Conservation (phyloP, 163 green algal species). For the Chlamydomonas reinhardtii region DNA sequence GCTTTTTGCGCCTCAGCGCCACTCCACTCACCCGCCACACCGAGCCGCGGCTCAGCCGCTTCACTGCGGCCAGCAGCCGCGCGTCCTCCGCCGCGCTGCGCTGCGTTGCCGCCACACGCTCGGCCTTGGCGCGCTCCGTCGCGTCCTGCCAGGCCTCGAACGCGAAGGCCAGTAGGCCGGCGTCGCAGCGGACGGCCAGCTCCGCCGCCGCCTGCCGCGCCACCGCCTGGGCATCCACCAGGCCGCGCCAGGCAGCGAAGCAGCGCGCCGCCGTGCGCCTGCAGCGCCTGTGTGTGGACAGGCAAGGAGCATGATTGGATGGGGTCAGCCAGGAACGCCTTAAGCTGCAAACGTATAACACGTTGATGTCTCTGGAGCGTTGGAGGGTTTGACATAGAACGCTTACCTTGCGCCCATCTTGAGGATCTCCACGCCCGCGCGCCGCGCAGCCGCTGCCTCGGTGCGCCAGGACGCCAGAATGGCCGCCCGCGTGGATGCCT, state of each 20-base stretch:
- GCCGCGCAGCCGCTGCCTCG: background rate
- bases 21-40: background rate
- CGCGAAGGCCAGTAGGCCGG: background rate
- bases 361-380: too few species aligned
- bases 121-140: background rate
- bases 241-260: slow-evolving; percentile 1
- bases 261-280: background rate
- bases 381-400: too few species aligned
- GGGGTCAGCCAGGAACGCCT: too few species aligned
- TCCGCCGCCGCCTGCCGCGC: background rate
- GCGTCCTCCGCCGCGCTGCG: background rate
- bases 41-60: slow-evolving; percentile 2
- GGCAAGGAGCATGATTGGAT: too few species aligned
- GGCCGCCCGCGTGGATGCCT: background rate
- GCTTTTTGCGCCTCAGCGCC: too few species aligned
- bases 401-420: slow-evolving; percentile 26
- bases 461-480: slow-evolving; percentile 1
- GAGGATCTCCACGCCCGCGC: background rate
- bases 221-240: background rate
- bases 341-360: too few species aligned
- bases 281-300: too few species aligned
- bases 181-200: background rate
- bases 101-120: background rate
- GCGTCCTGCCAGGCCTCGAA: background rate
- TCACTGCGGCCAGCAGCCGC: background rate